These are phyloP conservation scores for Datisca glomerata DNA, from an alignment of 306 rosid species.

Conservation along the genomic window DNA sequence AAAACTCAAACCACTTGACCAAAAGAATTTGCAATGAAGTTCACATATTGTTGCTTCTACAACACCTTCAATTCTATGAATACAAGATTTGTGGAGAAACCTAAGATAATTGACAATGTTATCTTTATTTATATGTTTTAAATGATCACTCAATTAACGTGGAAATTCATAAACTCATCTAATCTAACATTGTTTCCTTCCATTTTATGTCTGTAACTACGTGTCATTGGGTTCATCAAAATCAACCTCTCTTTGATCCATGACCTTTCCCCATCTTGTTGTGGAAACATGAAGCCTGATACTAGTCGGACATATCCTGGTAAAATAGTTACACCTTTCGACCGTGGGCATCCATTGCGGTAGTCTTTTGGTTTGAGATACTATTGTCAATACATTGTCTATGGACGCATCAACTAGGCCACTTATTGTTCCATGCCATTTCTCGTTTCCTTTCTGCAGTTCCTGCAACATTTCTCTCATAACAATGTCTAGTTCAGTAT, in stretches of 20 bases:
- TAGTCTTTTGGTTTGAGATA: constrained; percentile 47
- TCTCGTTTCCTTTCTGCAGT: no score
- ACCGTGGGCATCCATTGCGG: constrained; percentile 78
- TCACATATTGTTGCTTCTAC: no score
- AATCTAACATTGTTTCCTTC: constrained; percentile 75
- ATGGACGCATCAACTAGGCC: constrained; percentile 50
- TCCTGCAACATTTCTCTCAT: no score
- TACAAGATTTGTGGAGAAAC: constrained; percentile 63
- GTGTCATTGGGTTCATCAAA: constrained; percentile 34
- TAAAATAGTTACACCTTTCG: constrained; percentile 44
- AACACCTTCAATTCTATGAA: constrained; percentile 57
- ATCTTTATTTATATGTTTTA: constrained; percentile 42
- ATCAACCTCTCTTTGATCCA: constrained; percentile 82
- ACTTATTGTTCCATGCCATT: constrained; percentile 56
- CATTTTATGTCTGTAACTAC: constrained; percentile 44
- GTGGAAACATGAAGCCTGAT: constrained; percentile 81
- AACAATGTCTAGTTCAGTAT: no score
- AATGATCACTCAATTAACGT: constrained; percentile 62
- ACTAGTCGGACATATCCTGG: constrained; percentile 46
- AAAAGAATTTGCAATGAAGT: no score
- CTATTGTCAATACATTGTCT: constrained; percentile 50
- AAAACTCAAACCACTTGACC: no score
- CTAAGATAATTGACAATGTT: constrained; percentile 52
- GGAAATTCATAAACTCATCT: constrained; percentile 63
- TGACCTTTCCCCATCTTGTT: constrained; percentile 66